Base-by-base conservation (phyloP, 83 land plant genomes). In the Picea mariana region DNA sequence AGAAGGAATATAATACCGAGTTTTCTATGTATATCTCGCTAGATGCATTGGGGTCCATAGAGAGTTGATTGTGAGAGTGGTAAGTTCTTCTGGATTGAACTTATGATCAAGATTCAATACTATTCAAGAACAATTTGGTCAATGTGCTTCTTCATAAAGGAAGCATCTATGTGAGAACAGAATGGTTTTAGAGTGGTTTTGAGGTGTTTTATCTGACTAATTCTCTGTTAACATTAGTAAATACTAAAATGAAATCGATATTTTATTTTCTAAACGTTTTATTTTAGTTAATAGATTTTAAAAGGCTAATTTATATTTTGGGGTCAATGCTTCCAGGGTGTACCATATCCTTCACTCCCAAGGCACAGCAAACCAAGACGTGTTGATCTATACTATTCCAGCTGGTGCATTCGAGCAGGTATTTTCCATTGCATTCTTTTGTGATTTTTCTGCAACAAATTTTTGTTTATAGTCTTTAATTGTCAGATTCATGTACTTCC, bases 321-420 rank as follows among this genome's bases (percentile, higher is more conserved):
- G 38, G n/a, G 26, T 61, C 24, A 23, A 6, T 59, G n/a, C 59
- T 16, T 81, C 79, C 93, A 91, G 93, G 93, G 88, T 81, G 88
- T 83, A 9, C 81, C 87, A 40, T 76, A 82, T 66, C 67, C 82
- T 58, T 65, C 84, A 75, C 65, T 90, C 16, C 91, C 90, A 20
- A 65, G 91, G 62, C 86, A 44, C 21, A 87, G 68, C 59, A 83
- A 81, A 38, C 94, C 93, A 44, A 85, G 87, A 42, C 90, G 94
- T 71, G 93, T 92, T 26, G 93, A 90, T 77, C 65, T 88, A 12
- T 92, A 83, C 79, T 88, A 84, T 63, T 92, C 94, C 3, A 90
- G 91, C 62, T 92, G 93, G 90, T 66, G 90, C 59, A 88, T 92
- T 21, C 82, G 89, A 40, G 78, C 93, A 90, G 93, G 99, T 97